These are phyloP conservation scores for Alternaria dauci DNA, from an alignment of 2,329 filamentous ascomycete species.

Conservation along the genomic window DNA sequence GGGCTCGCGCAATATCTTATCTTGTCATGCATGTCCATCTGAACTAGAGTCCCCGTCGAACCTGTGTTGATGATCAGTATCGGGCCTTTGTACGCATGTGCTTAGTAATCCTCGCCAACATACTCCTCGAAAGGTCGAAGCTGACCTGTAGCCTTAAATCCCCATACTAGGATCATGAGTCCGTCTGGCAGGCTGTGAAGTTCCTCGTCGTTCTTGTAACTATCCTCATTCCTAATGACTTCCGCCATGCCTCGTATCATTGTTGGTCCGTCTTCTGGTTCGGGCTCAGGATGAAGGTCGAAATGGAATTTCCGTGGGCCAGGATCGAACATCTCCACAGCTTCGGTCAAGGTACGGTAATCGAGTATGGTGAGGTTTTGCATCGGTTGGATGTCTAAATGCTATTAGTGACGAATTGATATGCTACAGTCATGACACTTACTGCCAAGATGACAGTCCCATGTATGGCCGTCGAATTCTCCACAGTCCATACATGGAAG, in stretches of 20 bases:
- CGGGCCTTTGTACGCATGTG: not conserved
- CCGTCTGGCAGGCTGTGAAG: slow-evolving; percentile 28
- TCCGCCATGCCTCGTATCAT: slow-evolving; percentile 25
- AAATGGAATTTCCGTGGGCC: slow-evolving; percentile 36
- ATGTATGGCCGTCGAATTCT: slow-evolving; percentile 15
- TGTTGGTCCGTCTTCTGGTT: slow-evolving; percentile 12
- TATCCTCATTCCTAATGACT: slow-evolving; percentile 29
- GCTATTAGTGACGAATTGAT: not conserved
- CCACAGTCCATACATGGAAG: slow-evolving; percentile 42
- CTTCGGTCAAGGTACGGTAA: slow-evolving; percentile 22
- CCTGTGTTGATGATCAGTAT: not conserved
- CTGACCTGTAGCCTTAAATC: slow-evolving; percentile 20
- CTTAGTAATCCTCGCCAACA: not conserved
- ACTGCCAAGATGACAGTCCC: slow-evolving; percentile 34
- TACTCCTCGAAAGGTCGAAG: slow-evolving; percentile 14
- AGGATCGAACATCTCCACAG: slow-evolving; percentile 33
- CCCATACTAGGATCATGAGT: slow-evolving; percentile 29
- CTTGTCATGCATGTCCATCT: not conserved
- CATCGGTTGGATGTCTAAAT: slow-evolving; percentile 16
- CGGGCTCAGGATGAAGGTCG: slow-evolving; percentile 5
- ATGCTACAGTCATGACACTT: slow-evolving; percentile 4
- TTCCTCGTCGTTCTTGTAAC: slow-evolving; percentile 21
- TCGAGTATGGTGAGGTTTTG: slow-evolving; percentile 21
- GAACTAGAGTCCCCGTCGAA: not conserved
- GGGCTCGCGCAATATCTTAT: not conserved